Evolutionary conservation across 2,329 filamentous ascomycete genomes (phyloP), one percentile per base, ranked within the genome.

Genomic region (Calonectria multiphialidica): DNA sequence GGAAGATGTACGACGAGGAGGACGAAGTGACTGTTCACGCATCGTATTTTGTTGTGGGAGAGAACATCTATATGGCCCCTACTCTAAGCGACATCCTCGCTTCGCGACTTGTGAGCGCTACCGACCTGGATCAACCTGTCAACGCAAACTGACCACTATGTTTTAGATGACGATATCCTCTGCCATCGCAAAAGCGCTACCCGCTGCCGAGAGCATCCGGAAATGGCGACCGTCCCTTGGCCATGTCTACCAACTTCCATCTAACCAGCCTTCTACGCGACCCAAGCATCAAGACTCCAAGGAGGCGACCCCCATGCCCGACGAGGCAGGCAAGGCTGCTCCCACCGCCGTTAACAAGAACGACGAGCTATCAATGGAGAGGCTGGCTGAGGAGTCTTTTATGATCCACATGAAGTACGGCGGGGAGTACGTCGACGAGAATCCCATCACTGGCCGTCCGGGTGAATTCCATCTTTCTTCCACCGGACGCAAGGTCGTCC

Each of bases 11-110:
- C 47, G 85, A 86, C 6, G 84, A 86, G 16, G 88, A 90, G 30
- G 90, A 92, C 75, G 90, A 92, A 72, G 86, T 93, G 30, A 88
- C 83, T 2, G 86, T 93, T 0, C 88, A 91, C 45, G 85, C 88
- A 5, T 88, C 88, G 2, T 93, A 93, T 79, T 93, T 92, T 78
- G 87, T 93, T 2, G 87, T 92, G 1, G 91, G 91, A 0, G 90
- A 92, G 75, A 91, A 93, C 66, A 89, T 93, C 4, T 93, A 93
- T 79, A 91, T 91, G 88, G 91, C 92, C 10, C 91, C 92, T 2
- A 88, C 88, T 1, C 77, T 93, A 28, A 88, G 87, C 2, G 90
- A 93, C 77, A 87, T 93, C 10, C 79, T 93, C 15, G 88, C 87
- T 57, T 89, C 88, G 62, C 84, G 90, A 76, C 87, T 93, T 75